Base-by-base conservation (phyloP, 2,329 filamentous ascomycete species). In the Pseudocercospora pini-densiflorae region DNA sequence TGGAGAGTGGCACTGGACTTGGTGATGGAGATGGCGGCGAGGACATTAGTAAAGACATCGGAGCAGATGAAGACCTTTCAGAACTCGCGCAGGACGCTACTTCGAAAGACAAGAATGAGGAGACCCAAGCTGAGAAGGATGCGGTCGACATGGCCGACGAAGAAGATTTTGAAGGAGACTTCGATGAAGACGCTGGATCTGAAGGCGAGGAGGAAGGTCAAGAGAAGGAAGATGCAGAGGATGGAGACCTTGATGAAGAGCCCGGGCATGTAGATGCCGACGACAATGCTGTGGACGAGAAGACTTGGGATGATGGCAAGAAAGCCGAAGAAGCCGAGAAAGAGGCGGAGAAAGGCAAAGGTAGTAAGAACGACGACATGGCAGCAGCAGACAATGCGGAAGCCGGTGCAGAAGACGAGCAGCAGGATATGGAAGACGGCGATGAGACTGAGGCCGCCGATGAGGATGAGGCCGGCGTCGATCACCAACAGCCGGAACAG, bases 31-130 rank as follows among this genome's bases (percentile, higher is more conserved):
- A 97, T 54, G 96, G 95, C 10, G 92, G 97, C 4, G 94, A 99
- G 77, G 94, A 99, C 78, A 98, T 99, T 70, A 98, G 94, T 80
- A 98, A 99, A 77, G 95, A 99, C 75, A 91, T 99, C 55, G 89
- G 92, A 69, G 90, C 94, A 16, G 94, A 99, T 67, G 95, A 99
- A 77, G 94, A 99, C 76, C 82, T 99, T 4, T 89, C 92, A 0
- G 95, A 99, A 72, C 84, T 99, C 53, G 94, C 95, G 0, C 92
- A 97, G 77, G 91, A 97, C 74, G 86, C 89, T 49, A 68, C 68
- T 10, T 68, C 63, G 9, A 90, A 92, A 54, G 80, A 83, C 47
- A 77, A 82, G 21, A 58, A 40, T 58, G 81, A 82, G 10, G 90
- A 92, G 16, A 90, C 93, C 62, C 90, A 94, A 71, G 89, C 93